Base-by-base conservation (phyloP, 1,139 yeast genomes). In the Magnusiomyces suaveolens region DNA sequence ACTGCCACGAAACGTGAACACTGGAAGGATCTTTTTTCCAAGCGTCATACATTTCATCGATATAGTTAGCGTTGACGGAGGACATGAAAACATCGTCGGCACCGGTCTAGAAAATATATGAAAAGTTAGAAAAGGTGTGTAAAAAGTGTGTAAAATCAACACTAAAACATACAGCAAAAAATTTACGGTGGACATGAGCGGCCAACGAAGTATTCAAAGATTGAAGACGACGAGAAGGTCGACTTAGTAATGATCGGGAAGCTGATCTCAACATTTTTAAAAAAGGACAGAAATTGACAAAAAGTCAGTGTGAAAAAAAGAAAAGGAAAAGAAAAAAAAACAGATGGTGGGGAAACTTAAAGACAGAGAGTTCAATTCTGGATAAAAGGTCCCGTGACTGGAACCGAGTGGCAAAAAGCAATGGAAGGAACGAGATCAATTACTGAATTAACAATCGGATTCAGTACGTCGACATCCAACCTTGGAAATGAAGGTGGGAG, bases 41-140 rank as follows among this genome's bases (percentile, higher is more conserved):
- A 52, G 96, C 92, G 61, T 82, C 81, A 72, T 89, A 94, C 99
- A 92, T 92, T 73, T 92, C 97, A 71, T 92, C 99, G 64, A 94
- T 86, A 73, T 92, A 92, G 66, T 83, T 83, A 62, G 96, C 95
- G 71, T 87, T 87, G 69, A 83, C 82, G 55, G 95, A 82, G 64
- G 86, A 88, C 64, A 90, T 74, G 71, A 92, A 92, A 51, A 82
- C 78, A 72, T 90, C 97, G 58, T 65, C 64, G 43, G 56, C 54
- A 46, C 52, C 51, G 36, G 58, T 46, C 58, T 56, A 48, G n/a
- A 53, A 10, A 25, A 26, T 36, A 18, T 10, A 25, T 38, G 36
- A 8, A 8, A 29, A 12, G 12, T 8, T 12, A 8, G 36, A 29
- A 29, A 29, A 29, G 36, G 36, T 29, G 36, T 8, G 12, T 6